Base-by-base conservation (phyloP, 257 asterid species). In the Paraleonurus japonicus region DNA sequence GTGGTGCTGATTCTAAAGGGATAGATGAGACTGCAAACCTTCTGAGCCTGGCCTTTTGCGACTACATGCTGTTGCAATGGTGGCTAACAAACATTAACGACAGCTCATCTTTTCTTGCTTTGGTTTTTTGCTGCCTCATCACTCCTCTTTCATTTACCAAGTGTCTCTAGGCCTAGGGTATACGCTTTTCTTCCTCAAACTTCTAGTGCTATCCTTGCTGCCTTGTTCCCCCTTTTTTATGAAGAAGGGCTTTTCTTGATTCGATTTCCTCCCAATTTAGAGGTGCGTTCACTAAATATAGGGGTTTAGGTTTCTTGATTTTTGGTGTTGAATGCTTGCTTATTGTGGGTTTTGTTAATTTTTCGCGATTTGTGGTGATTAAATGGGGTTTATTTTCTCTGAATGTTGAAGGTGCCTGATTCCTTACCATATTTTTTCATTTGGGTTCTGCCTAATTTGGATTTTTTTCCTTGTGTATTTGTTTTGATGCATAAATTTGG, bases 11-110 rank as follows among this genome's bases (percentile, higher is more conserved):
- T 80, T 80, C 85, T 76, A 67, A 85, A 76, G 85, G 75, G 85
- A 80, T 83, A 77, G 73, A 63, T 53, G 81, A 86, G 75, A 76
- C 76, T 69, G 81, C 71, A 85, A 82, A 81, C 96, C 76, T 82
- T 82, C 85, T 76, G 85, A 76, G 82, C 72, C 82, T 85, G 86
- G 86, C 80, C 58, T 84, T 90, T 84, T 82, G 85, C 60, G 87
- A 79, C 73, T 78, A 84, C 95, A 87, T 75, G 70, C 83, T 88
- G 95, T 90, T 85, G 68, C 83, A 39, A 67, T 85, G 87, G 90
- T 89, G 97, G 88, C 88, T 83, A 76, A 68, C 96, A 85, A 88
- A 80, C 79, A 80, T 85, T 85, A 66, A 75, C 73, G 92, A 85
- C 97, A 85, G 82, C 85, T 87, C 91, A 81, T 85, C 86, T 84